Evolutionary conservation across 2,329 filamentous ascomycete species (phyloP).

Genomic region (Epicoccum sorghinum): DNA sequence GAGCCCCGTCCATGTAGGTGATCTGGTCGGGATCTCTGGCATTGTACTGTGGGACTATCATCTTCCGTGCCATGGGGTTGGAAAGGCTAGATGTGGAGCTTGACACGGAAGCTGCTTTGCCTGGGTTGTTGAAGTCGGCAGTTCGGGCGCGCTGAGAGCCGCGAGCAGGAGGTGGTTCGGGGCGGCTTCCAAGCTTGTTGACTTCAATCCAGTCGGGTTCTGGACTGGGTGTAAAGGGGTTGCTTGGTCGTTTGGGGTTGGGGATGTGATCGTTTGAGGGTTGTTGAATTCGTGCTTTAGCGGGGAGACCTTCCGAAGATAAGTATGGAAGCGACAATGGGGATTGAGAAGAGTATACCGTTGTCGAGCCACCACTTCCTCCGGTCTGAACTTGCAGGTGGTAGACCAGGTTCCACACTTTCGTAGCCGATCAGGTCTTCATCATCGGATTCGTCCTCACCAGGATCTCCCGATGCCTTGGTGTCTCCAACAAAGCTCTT

Average conservation of each 20-base stretch:
- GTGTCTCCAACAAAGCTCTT: constrained; percentile 70
- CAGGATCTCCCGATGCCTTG: constrained; percentile 59
- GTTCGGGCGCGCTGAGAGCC: constrained; percentile 38
- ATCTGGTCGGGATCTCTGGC: constrained; percentile 28
- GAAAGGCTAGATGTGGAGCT: constrained; percentile 30
- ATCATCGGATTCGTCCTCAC: constrained; percentile 67
- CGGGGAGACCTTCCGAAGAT: constrained; percentile 65
- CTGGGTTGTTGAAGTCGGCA: constrained; percentile 35
- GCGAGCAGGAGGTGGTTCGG: constrained; percentile 41
- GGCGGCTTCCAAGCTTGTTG: constrained; percentile 29
- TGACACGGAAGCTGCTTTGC: constrained; percentile 10
- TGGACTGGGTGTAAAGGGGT: constrained; percentile 76
- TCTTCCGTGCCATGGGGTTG: constrained; percentile 36
- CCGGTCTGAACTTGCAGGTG: constrained; percentile 66
- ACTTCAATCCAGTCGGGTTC: constrained; percentile 83
- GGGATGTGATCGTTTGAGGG: constrained; percentile 68
- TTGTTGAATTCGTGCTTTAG: constrained; percentile 72
- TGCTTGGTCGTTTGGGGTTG: constrained; percentile 76
- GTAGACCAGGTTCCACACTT: constrained; percentile 77
- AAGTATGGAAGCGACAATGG: constrained; percentile 29
- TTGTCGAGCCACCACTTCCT: constrained; percentile 71
- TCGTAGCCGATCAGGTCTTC: constrained; percentile 84
- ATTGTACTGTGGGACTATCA: constrained; percentile 40
- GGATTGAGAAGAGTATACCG: constrained; percentile 62
- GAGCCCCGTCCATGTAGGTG: constrained; percentile 29